These are phyloP conservation scores for Pythium monospermum DNA, from an alignment of 352 stramenopile species.

Conservation along the genomic window DNA sequence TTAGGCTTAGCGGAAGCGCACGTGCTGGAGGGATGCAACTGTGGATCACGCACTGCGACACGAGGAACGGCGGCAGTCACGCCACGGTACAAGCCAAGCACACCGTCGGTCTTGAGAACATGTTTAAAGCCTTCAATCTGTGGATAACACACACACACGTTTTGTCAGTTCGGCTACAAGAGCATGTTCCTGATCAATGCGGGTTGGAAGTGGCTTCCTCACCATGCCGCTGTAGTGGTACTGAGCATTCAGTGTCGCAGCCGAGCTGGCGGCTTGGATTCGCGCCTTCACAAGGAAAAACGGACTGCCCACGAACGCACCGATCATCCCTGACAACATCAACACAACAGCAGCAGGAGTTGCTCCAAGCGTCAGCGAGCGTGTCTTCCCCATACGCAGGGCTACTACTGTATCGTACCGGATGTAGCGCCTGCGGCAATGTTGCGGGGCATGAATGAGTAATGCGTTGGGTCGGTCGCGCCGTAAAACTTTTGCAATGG, in stretches of 20 bases:
- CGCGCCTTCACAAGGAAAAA: conserved; percentile 85
- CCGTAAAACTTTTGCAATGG: conserved; percentile 75
- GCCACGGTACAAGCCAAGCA: conserved; percentile 67
- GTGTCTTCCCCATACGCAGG: too few relatives aligned
- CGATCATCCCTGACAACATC: conserved; percentile 47
- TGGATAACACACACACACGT: background rate
- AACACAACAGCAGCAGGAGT: conserved; percentile 4
- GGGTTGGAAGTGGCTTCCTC: background rate
- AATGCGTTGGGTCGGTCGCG: conserved; percentile 68
- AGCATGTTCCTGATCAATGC: too few relatives aligned
- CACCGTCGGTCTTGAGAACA: conserved; percentile 65
- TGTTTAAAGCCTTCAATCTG: conserved; percentile 79
- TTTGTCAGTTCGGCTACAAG: too few relatives aligned
- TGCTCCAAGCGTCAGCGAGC: background rate
- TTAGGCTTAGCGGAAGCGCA: too few relatives aligned
- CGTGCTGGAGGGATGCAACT: too few relatives aligned
- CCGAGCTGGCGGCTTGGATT: conserved; percentile 75
- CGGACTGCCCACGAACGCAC: conserved; percentile 69
- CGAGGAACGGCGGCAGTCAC: conserved; percentile 69
- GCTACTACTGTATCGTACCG: too few relatives aligned
- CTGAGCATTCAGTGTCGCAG: conserved; percentile 71
- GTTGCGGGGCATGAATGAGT: conserved; percentile 73
- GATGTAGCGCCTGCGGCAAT: conserved; percentile 69
- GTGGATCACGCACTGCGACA: conserved; percentile 47
- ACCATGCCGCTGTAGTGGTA: conserved; percentile 85